Evolutionary conservation across 2,329 filamentous ascomycete genomes (phyloP), one percentile per base, ranked within the genome.

Genomic region (Thielaviopsis musarum): DNA sequence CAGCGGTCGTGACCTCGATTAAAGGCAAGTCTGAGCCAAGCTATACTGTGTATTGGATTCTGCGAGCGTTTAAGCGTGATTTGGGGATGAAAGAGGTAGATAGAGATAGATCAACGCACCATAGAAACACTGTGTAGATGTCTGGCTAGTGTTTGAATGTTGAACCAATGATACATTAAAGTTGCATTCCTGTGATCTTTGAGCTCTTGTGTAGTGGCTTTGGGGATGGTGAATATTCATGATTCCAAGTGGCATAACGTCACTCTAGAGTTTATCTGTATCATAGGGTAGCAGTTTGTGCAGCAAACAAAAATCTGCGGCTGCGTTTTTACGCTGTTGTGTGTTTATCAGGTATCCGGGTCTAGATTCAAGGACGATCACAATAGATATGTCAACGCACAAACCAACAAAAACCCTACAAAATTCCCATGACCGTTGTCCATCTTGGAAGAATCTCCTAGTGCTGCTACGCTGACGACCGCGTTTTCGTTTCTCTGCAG

Each of bases 1-100:
- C 13, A n/a, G 38, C 38, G 15, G 67, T 71, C 58, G 70, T 79
- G 77, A 80, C 67, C 77, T 72, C 64, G 70, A 59, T 77, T 78
- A 62, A 82, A 83, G 80, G 80, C 80, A 83, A 82, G 77, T 81
- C 79, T 83, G 80, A 83, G 80, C 77, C 73, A 68, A 52, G 53
- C 51, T 19, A 57, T 6, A 15, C 24, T 6, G 7, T 5, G 30
- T 34, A n/a, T 34, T 48, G 26, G 22, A 17, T 55, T 21, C 26
- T 24, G 15, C 13, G 21, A 6, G 24, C 24, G 24, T 26, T 26
- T 26, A 26, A 3, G 24, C 24, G 24, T 26, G 3, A 26, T 26
- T 3, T 6, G 24, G 24, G 24, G 24, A n/a, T n/a, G 24, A 26
- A 26, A 26, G 24, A 26, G 24, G 24, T 26, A 26, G 24, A 26